Conservation (phyloP, 176 grass and related monocot species). For the Bonia amplexicaulis region DNA sequence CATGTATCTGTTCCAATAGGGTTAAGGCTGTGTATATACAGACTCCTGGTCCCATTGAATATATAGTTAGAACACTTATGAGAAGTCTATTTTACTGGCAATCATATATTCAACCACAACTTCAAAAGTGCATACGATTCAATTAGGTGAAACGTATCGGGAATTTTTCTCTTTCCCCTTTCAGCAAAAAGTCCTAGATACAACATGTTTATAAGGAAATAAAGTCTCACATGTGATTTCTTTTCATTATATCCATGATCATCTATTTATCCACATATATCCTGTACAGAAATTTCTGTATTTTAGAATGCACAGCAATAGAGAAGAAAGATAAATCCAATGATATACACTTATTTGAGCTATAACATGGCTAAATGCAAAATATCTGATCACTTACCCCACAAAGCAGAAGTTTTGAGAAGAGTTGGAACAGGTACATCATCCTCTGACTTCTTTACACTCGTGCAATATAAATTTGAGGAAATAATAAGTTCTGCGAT, state of each 20-base stretch:
- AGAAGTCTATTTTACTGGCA: too few species aligned
- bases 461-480: slow-evolving; percentile 49
- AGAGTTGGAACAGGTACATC: slow-evolving; percentile 93
- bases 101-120: too few species aligned
- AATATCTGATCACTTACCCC: slow-evolving; percentile 54
- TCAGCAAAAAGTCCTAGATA: too few species aligned
- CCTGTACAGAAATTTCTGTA: background rate
- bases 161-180: too few species aligned
- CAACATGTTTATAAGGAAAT: too few species aligned
- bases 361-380: background rate
- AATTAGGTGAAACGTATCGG: too few species aligned
- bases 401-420: slow-evolving; percentile 80
- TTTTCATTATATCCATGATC: background rate
- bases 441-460: slow-evolving; percentile 88
- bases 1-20: too few species aligned
- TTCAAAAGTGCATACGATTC: too few species aligned
- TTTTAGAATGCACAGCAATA: background rate
- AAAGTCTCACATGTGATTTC: too few species aligned
- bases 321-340: background rate
- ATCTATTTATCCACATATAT: background rate
- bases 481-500: background rate
- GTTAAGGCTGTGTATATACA: too few species aligned
- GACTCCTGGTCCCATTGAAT: too few species aligned
- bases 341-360: background rate
- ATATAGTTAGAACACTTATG: too few species aligned